A percentile compares a stretch with the other conserved stretches of the same genome.
phyloP scores from a whole-genome alignment of 2,329 filamentous ascomycete species.

The Claviceps africana region DNA sequence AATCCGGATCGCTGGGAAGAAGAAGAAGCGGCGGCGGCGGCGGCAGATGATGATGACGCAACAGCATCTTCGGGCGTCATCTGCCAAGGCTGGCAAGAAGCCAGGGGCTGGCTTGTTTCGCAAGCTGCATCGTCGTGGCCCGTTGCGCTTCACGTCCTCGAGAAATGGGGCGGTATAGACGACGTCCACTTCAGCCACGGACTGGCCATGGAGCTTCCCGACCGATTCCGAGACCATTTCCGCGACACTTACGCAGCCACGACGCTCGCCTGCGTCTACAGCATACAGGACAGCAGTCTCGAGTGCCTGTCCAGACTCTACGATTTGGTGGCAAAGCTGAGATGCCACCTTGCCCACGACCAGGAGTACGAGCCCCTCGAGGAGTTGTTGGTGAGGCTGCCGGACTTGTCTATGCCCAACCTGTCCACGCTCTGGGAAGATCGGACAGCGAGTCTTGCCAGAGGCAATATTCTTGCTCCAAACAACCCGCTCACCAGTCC shows the following conservation, averaged over 20 bases:
- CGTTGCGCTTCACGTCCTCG: constrained; percentile 47
- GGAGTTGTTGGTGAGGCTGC: constrained; percentile 31
- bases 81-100: constrained; percentile 52
- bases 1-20: constrained; percentile 43
- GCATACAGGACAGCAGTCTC: constrained; percentile 43
- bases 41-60: constrained; percentile 4
- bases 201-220: constrained; percentile 41
- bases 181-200: constrained; percentile 56
- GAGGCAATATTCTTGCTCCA: constrained; percentile 37
- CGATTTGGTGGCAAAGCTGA: constrained; percentile 42
- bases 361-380: constrained; percentile 38
- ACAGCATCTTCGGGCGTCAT: constrained; percentile 16
- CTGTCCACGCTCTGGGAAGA: constrained; percentile 8
- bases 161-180: constrained; percentile 59
- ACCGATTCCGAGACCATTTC: constrained; percentile 45
- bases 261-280: constrained; percentile 53
- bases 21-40: too few relatives aligned
- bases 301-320: constrained; percentile 48
- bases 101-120: constrained; percentile 51
- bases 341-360: constrained; percentile 42
- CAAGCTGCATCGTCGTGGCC: constrained; percentile 47
- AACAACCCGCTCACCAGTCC: constrained; percentile 54
- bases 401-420: constrained; percentile 21
- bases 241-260: constrained; percentile 53
- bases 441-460: constrained; percentile 18